Evolutionary conservation across 129 eudicot species (phyloP), one percentile per base, ranked within the genome.

Genomic region (Artemisia tridentata): DNA sequence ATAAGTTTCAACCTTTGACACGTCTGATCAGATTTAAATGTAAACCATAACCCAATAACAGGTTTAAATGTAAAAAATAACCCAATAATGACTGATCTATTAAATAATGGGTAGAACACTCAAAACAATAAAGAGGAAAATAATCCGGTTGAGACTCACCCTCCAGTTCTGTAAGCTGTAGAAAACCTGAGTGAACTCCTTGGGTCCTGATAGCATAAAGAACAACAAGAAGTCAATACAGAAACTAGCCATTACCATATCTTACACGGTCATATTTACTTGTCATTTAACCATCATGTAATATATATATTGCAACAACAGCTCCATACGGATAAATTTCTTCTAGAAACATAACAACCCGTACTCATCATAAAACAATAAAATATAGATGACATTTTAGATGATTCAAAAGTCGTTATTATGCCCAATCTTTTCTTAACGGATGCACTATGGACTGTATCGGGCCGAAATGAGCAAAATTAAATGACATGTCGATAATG

Each of bases 111-210:
- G 11, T 38, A 38, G 45, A 38, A 7, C 45, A 38, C 45, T 71
- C 3, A 0, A 71, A 50, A 71, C 29, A 15, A 61, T 15, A 59
- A 74, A 7, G 5, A 17, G 62, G 18, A 2, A 62, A 71, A 41
- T 3, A 41, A 53, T 8, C 12, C 0, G 3, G 25, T 29, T 11
- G 34, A 56, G 63, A 83, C 88, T 75, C 79, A 86, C 99, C 99
- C 91, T 95, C 97, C 96, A 95, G 78, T 64, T 81, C 77, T 95
- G 97, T 53, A 95, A 87, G 75, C 97, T 81, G 86, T 88, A 85
- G 75, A 80, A 87, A 72, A 90, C 82, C 61, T 84, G 73, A 72
- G 85, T 84, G 82, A 90, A 95, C 66, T 95, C 97, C 79, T 82
- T 90, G 1, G 99, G 97, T 78, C 97, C 99, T 95, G 87, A 53